Base-by-base conservation (phyloP, 1,284 basidiomycete genomes). In the Fereydounia khargensis region DNA sequence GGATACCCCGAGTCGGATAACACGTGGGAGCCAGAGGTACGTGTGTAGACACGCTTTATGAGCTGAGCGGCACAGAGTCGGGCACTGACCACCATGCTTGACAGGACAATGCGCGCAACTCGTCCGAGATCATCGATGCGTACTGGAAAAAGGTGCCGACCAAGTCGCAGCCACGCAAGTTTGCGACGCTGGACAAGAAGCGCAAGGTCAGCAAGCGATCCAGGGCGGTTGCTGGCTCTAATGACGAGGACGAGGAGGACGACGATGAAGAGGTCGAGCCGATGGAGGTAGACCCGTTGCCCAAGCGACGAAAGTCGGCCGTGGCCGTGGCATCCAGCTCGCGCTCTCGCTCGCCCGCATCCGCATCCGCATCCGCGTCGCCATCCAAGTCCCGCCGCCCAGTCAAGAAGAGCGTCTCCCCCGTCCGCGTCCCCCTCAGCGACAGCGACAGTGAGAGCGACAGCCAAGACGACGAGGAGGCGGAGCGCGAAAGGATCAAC, bases 21-120 rank as follows among this genome's bases (percentile, higher is more conserved):
- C 39, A 65, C 61, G 6, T 65, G 61, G 61, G 61, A 65, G 44
- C 61, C 61, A 7, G 61, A 65, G n/a, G n/a, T n/a, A n/a, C n/a
- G n/a, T n/a, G n/a, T n/a, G n/a, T n/a, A n/a, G n/a, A n/a, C n/a
- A n/a, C n/a, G n/a, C n/a, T n/a, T n/a, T n/a, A n/a, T n/a, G n/a
- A n/a, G n/a, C n/a, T n/a, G n/a, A n/a, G n/a, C n/a, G n/a, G n/a
- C n/a, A n/a, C n/a, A n/a, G n/a, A n/a, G n/a, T n/a, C n/a, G n/a
- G n/a, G n/a, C n/a, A n/a, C n/a, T n/a, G n/a, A n/a, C n/a, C n/a
- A n/a, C n/a, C n/a, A n/a, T n/a, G n/a, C n/a, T n/a, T n/a, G n/a
- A n/a, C n/a, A n/a, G 42, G 32, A 16, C 1, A 53, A 65, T 27
- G 27, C 60, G 0, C 22, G 36, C 0, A 43, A 43, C 20, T 35